Percentiles rank a stretch among this genome's conserved stretches.
Conservation (phyloP, 2,329 filamentous ascomycete genomes). For the Cytospora leucostoma region DNA sequence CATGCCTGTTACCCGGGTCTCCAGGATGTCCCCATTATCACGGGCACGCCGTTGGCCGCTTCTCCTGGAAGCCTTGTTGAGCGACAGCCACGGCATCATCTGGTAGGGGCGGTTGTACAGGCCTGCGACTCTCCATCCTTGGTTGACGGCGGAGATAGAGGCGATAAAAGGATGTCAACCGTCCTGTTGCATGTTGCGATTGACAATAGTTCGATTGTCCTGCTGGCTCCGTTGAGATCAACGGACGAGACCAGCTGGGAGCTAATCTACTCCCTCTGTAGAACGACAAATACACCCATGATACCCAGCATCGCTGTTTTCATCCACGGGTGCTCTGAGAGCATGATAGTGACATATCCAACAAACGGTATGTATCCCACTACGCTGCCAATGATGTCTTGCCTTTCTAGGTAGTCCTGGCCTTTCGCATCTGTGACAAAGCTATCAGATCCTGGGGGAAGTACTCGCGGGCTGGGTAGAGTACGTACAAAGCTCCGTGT, state of each 20-base stretch:
- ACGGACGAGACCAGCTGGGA: background rate
- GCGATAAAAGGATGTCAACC: background rate
- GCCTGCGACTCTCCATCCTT: too few species aligned
- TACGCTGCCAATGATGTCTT: constrained; percentile 92
- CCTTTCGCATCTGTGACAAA: constrained; percentile 64
- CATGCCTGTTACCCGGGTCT: too few species aligned
- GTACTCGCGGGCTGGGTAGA: background rate
- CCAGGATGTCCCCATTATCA: too few species aligned
- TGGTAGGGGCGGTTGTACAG: too few species aligned
- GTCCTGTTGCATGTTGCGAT: background rate
- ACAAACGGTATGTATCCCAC: constrained; percentile 91
- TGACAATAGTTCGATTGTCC: background rate
- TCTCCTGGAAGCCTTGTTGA: too few species aligned
- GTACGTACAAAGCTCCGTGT: constrained; percentile 66
- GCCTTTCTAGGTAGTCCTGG: constrained; percentile 82
- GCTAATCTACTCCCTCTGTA: constrained; percentile 78
- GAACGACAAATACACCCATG: constrained; percentile 90
- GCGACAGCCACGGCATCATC: too few species aligned
- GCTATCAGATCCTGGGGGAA: background rate
- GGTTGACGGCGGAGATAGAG: background rate
- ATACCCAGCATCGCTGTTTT: constrained; percentile 93
- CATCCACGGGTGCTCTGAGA: constrained; percentile 94
- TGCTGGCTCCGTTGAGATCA: background rate
- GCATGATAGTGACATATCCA: constrained; percentile 93
- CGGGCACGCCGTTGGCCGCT: too few species aligned